Evolutionary conservation across 768 basidiomycete species (phyloP).

Genomic region (Porphyrellus cyaneotinctus): DNA sequence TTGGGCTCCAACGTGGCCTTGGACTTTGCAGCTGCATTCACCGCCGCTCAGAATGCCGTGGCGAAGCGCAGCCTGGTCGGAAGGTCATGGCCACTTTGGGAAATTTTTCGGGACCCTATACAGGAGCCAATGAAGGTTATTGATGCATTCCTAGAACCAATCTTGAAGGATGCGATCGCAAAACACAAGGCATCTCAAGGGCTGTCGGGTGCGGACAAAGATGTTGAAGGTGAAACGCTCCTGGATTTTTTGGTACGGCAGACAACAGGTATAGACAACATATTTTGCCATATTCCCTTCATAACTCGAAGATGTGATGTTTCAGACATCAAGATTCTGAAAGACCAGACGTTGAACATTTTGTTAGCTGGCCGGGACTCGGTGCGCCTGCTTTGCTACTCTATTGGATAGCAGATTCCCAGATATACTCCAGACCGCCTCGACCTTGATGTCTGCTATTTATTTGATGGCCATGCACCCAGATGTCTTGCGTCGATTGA

Average conservation of each 20-base stretch:
- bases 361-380: conserved; percentile 45
- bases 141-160: conserved; percentile 37
- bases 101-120: conserved; percentile 33
- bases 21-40: conserved; percentile 34
- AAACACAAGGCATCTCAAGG: conserved; percentile 16
- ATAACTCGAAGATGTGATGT: background rate
- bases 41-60: conserved; percentile 31
- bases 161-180: conserved; percentile 34
- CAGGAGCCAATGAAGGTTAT: conserved; percentile 36
- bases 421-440: conserved; percentile 36
- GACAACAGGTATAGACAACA: conserved; percentile 32
- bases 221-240: conserved; percentile 35
- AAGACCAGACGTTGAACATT: conserved; percentile 42
- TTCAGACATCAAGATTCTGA: conserved; percentile 32
- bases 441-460: conserved; percentile 40
- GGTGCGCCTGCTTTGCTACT: conserved; percentile 18
- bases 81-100: conserved; percentile 39
- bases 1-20: conserved; percentile 9
- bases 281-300: background rate
- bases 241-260: conserved; percentile 38
- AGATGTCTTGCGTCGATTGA: conserved; percentile 35
- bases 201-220: conserved; percentile 1
- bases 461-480: conserved; percentile 48
- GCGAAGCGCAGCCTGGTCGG: conserved; percentile 29
- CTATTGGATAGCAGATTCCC: background rate